Evolutionary conservation across 805 yeast species (phyloP), one percentile per base, ranked within the genome.

Genomic region (Saccharomyces paradoxus): DNA sequence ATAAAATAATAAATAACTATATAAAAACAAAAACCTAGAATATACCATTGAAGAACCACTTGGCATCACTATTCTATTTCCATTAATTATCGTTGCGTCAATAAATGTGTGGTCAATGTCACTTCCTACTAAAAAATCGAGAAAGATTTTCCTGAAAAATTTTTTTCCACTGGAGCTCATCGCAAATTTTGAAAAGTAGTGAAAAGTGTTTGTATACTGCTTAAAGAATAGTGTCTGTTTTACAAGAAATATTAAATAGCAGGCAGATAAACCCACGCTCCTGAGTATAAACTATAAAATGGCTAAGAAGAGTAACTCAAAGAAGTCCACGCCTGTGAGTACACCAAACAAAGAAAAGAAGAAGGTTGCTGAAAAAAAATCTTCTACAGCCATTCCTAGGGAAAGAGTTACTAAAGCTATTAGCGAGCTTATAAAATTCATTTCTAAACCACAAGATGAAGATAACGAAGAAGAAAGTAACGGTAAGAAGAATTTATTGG

Each of bases 391-490:
- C 21, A 69, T 73, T 37, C 69, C 71, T n/a, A 50, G 53, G 6
- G 61, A 60, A 17, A 69, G 70, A 58, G 65, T 80, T 14, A 56
- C 60, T 21, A 80, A 80, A 58, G 91, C 92, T 12, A 69, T 87
- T 49, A 63, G 72, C 17, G 95, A 89, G 60, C 78, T 94, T 65
- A 72, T 75, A 54, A 84, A 86, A 66, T 89, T 78, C 70, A 68
- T 79, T 51, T 67, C 74, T 29, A 68, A 71, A 50, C 10, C 53
- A 7, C 24, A 47, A 4, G 50, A 41, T 21, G 49, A 26, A 3
- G 53, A 50, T 5, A 63, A 66, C 28, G 65, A 68, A 21, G 69
- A 67, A 17, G 71, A 65, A 46, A 70, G 69, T 22, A 53, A 57
- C 5, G 60, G 67, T 47, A 74, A 77, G 58, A 65, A 73, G 28